Conservation (phyloP, 148 eudicot genomes). For the Drosera capensis region DNA sequence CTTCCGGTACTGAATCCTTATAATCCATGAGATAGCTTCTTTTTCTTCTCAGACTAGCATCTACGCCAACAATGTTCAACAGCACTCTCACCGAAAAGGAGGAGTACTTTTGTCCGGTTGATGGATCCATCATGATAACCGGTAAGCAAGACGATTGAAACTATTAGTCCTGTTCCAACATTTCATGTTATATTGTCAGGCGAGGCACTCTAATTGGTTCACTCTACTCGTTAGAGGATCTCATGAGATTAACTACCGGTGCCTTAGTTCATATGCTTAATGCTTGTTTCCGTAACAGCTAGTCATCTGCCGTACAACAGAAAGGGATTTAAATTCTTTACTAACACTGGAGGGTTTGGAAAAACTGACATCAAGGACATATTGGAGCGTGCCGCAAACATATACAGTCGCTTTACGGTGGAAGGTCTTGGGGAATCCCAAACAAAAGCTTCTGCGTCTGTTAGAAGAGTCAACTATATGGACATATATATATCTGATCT, state of each 20-base stretch:
- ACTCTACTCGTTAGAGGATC: too few relatives aligned
- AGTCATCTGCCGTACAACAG: conserved; percentile 99
- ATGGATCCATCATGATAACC: conserved; percentile 98
- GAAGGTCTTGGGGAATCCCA: conserved; percentile 42
- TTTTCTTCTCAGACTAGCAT: conserved; percentile 46
- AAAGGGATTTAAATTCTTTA: conserved; percentile 93
- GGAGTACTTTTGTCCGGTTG: conserved; percentile 58
- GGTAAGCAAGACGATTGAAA: conserved; percentile 18
- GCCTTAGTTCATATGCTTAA: too few relatives aligned
- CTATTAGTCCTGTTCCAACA: too few relatives aligned
- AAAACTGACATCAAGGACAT: conserved; percentile 85
- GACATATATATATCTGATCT: conserved; percentile 64
- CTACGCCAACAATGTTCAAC: conserved; percentile 97
- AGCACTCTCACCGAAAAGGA: conserved; percentile 73
- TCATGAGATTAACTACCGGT: too few relatives aligned
- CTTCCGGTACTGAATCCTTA: not conserved
- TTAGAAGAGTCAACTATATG: conserved; percentile 78
- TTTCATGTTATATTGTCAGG: not conserved
- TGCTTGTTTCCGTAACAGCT: conserved; percentile 51
- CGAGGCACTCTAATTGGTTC: too few relatives aligned
- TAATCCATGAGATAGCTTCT: not conserved
- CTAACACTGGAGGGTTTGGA: conserved; percentile 92
- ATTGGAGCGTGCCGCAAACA: conserved; percentile 69
- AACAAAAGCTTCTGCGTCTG: conserved; percentile 29
- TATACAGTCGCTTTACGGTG: conserved; percentile 38